Evolutionary conservation across 2,329 filamentous ascomycete genomes (phyloP), one percentile per base, ranked within the genome.

Genomic region (Diaporthe sp.): DNA sequence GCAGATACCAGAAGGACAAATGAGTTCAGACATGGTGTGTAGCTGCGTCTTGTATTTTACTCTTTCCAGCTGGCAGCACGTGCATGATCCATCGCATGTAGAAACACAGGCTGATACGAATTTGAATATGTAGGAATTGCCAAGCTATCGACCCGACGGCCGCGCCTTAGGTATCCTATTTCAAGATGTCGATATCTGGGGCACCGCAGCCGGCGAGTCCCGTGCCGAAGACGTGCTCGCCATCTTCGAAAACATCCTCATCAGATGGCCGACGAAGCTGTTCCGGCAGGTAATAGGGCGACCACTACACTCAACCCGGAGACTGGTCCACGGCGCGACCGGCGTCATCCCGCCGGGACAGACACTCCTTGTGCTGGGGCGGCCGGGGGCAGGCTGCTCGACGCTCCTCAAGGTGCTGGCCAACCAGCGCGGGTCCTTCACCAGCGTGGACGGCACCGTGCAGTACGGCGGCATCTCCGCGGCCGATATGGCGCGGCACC

Each of bases 311-410:
- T 42, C 39, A 12, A 63, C 58, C 4, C 58, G 37, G 0, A 44
- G 25, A 30, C 58, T 63, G 10, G 37, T 63, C n/a, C 58, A 44
- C 8, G 8, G 58, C 58, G 58, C 25, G 5, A 44, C 58, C 8
- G 58, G 58, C 4, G 35, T 61, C 25, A 37, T 61, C 37, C 58
- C 58, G 12, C 58, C 58, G 4, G 58, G 58, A 0, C 37, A 61
- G 58, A 61, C 58, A 42, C 76, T 82, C 8, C 76, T 82, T 5
- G 81, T 82, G 19, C 76, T 82, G 12, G 81, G 81, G 12, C 77
- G 81, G 27, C 81, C 81, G 19, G 81, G 80, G 1, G 78, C 81
- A 0, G 81, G 81, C 1, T 82, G 81, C 61, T 82, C 81, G 0
- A 79, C 80, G 13, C 75, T 82, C 0, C 77, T 82, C 0, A 79